Evolutionary conservation across 2,329 filamentous ascomycete species (phyloP), one percentile per base, ranked within the genome.

Genomic region (Penicillium sp.): DNA sequence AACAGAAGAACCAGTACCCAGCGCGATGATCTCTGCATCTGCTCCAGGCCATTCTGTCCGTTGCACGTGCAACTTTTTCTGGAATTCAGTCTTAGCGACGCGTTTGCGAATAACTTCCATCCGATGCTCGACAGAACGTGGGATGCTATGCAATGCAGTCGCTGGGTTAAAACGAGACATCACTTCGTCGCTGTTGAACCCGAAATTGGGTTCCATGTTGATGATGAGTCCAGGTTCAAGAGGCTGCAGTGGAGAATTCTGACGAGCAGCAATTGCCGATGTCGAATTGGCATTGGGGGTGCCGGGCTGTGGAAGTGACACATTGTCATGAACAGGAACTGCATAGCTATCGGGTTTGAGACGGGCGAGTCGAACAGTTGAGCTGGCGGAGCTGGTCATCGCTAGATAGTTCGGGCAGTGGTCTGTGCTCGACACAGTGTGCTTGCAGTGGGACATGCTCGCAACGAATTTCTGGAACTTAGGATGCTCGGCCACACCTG

Each of bases 1-100:
- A 16, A 89, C 71, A 0, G 93, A 89, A 3, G 93, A 97, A 9
- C 94, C 94, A 3, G 94, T 99, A 6, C 94, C 94, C 0, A 99
- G 82, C 1, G 91, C 85, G 37, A 92, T 88, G 46, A 99, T 84
- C 72, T 97, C 91, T 0, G 88, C 85, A 65, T 97, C 87, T 33
- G 84, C 81, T 61, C 85, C 84, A 2, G 89, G 88, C 2, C 96
- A 83, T 58, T 86, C 83, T n/a, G 81, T 74, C 60, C 87, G 84
- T 12, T 79, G 72, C 40, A 79, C 72, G 65, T 76, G 50, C 62
- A 73, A 19, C 61, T 63, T 60, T 62, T 69, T 17, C 75, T 70
- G 37, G 30, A 74, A 74, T 38, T 49, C 46, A 10, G 61, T 58
- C 38, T 70, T 70, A 28, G 63, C 46, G 14, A 73, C 59, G 30